Evolutionary conservation across 176 grass and related monocot species (phyloP).

Genomic region (Panicum miliaceum): DNA sequence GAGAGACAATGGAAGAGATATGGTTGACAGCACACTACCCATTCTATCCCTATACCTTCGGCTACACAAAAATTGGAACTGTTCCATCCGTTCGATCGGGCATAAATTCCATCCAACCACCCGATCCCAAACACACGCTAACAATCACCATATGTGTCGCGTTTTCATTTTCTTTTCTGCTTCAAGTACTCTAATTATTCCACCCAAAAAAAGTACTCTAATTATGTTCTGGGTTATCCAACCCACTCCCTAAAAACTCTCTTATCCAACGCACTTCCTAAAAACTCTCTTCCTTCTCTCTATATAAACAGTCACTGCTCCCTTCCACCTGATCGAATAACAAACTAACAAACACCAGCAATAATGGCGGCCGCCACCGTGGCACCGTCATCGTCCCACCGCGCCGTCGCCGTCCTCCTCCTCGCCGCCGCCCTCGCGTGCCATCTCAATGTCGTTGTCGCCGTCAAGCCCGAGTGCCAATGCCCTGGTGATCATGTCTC

Average conservation of each 20-base stretch:
- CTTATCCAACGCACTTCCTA: background rate
- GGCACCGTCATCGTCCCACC: background rate
- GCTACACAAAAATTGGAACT: too few relatives aligned
- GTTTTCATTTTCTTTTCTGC: too few relatives aligned
- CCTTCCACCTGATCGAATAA: conserved; percentile 8
- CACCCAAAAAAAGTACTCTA: too few relatives aligned
- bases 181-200: background rate
- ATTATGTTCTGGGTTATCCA: background rate
- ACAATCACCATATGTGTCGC: too few relatives aligned
- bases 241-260: background rate
- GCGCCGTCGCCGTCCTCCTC: background rate
- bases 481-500: conserved; percentile 23
- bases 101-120: too few relatives aligned
- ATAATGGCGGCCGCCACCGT: background rate
- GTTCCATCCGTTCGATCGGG: too few relatives aligned
- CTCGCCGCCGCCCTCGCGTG: background rate
- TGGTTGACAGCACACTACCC: too few relatives aligned
- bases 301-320: conserved; percentile 5
- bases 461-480: background rate
- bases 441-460: background rate
- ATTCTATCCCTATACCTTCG: too few relatives aligned
- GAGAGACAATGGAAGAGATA: too few relatives aligned
- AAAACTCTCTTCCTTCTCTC: background rate
- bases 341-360: conserved; percentile 3
- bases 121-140: too few relatives aligned